Percentiles rank a stretch among this genome's conserved stretches.
phyloP scores from a whole-genome alignment of 768 basidiomycete genomes.

The Mycena kentingensis region DNA sequence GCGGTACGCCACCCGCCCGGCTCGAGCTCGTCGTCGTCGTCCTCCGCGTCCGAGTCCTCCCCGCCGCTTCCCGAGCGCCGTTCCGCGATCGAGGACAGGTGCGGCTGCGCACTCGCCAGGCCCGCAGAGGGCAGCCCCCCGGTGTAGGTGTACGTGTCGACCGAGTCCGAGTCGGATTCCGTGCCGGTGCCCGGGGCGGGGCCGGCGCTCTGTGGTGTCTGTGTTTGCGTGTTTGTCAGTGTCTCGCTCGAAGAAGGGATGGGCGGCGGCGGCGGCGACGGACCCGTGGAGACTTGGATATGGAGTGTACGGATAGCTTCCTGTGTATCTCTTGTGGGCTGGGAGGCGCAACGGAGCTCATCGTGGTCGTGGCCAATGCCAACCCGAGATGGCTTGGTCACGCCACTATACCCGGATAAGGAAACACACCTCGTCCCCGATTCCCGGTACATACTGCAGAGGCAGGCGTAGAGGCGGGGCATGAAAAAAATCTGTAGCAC shows the following conservation, averaged over 20 bases:
- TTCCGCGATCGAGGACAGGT: slow-evolving; percentile 78
- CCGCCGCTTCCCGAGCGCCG: slow-evolving; percentile 62
- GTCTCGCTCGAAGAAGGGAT: no score
- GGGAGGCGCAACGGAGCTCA: slow-evolving; percentile 56
- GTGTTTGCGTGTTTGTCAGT: no score
- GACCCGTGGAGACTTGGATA: slow-evolving; percentile 46
- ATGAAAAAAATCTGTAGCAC: no score
- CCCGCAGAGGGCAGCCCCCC: slow-evolving; percentile 31
- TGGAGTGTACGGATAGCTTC: slow-evolving; percentile 79
- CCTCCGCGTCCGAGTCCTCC: slow-evolving; percentile 76
- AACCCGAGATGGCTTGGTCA: slow-evolving; percentile 11
- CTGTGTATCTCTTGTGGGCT: slow-evolving; percentile 85
- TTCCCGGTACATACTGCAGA: no score
- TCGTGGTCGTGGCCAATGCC: slow-evolving; percentile 8
- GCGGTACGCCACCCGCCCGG: slow-evolving; percentile 66
- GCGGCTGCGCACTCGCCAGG: slow-evolving; percentile 46
- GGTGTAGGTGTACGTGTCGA: slow-evolving; percentile 48
- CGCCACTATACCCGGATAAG: no score
- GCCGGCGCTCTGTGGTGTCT: slow-evolving; percentile 22
- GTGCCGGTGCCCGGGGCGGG: slow-evolving; percentile 60
- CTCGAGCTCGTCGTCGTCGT: slow-evolving; percentile 61
- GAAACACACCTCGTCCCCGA: no score
- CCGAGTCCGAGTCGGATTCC: slow-evolving; percentile 86
- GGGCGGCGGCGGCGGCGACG: not conserved
- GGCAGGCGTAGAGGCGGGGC: no score